Evolutionary conservation across 2,329 filamentous ascomycete genomes (phyloP), one percentile per base, ranked within the genome.

Genomic region (Pseudopyricularia cyperi): DNA sequence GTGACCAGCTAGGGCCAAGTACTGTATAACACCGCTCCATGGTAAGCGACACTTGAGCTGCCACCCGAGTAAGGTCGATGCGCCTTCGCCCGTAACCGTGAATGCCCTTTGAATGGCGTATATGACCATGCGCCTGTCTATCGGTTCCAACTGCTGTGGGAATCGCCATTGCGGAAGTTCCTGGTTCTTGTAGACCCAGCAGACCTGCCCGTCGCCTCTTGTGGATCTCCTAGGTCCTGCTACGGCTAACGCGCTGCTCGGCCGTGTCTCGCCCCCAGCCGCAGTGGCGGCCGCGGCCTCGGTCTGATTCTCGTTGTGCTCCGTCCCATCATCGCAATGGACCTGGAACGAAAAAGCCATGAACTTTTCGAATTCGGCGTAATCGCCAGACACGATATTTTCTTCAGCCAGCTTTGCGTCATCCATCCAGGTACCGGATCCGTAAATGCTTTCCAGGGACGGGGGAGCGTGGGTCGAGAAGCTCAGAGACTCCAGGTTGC

Each of bases 91-190:
- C 17, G 30, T 33, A 15, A 46, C 28, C 17, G 30, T 51, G 50
- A 51, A 46, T 26, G 24, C 30, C 6, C 37, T 30, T 30, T 46
- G 50, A 57, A 87, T 78, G 22, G 76, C 74, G 57, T 79, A 81
- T 17, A 82, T 64, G 4, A 86, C 73, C 76, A 83, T 85, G 55
- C 80, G 75, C 26, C 80, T 75, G 62, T 88, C 82, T 4, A 77
- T 75, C 8, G 74, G 68, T 3, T 75, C 72, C 37, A 80, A 56
- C 14, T 77, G 59, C 6, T 65, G 61, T 3, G 50, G 50, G 33
- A 51, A 51, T 9, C 39, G 28, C 50, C 50, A 51, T 17, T n/a
- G 26, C 12, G 50, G 50, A 8, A 51, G 39, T 15, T 32, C 37
- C 7, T 24, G 37, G 9, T 32, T 35, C 8, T 51, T 51, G 17